Evolutionary conservation across 208 protist genomes (phyloP), one percentile per base, ranked within the genome.

Genomic region (Strigomonas galati): DNA sequence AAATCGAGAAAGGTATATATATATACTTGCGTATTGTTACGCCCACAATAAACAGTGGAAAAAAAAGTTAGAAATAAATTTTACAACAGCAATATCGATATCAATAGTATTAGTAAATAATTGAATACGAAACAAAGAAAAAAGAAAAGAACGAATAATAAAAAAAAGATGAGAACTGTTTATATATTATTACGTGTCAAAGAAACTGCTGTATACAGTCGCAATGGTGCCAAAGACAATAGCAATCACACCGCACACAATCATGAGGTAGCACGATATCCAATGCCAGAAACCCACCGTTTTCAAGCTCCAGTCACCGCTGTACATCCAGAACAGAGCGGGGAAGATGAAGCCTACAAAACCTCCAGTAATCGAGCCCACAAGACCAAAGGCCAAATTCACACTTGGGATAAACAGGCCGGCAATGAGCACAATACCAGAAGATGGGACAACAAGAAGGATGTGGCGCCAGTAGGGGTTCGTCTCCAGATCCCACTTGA

Each of bases 281-380:
- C 66, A 76, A 32, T 64, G 30, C 59, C 26, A 28, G 1, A 72
- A 6, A 60, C 73, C 58, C 46, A 70, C 69, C 2, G n/a, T 74
- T 48, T 67, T 24, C 6, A 58, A 27, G 15, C 23, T 63, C 21
- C 37, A 76, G n/a, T 55, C 35, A 9, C 58, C 72, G 28, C 0
- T 23, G 52, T 76, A 73, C 72, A 82, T 78, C 32, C 48, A 58
- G 23, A 54, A 85, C 1, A 81, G 55, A 23, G 80, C 75, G 2
- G 85, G 85, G 64, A 86, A 83, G 0, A 92, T 65, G 65, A 87
- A 92, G 43, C 67, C 74, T 0, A 92, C 63, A 66, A 81, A 85
- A 17, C 81, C 78, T 10, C 79, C 81, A 63, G 69, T 83, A 21
- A 89, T 61, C 0, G 71, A 70, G 31, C 85, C 85, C 19, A 89